These are phyloP conservation scores for Colletotrichum sp. DNA, from an alignment of 2,329 filamentous ascomycete genomes.

Conservation along the genomic window DNA sequence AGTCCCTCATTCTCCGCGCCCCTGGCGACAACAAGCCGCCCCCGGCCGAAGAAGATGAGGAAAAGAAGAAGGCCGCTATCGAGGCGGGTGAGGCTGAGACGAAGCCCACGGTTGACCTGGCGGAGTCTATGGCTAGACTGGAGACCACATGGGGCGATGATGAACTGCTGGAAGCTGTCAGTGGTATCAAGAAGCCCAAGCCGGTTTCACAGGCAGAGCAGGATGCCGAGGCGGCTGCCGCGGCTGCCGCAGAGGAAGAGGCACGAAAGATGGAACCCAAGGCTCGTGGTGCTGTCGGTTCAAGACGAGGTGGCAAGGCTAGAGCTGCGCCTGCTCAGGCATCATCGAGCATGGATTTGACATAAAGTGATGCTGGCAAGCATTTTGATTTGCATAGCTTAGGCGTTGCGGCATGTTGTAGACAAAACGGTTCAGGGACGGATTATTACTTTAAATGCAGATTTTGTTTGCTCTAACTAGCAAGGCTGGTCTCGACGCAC, in stretches of 20 bases:
- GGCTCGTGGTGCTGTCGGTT: conserved; percentile 14
- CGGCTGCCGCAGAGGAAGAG: conserved; percentile 28
- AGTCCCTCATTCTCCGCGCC: conserved; percentile 66
- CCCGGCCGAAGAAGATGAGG: conserved; percentile 18
- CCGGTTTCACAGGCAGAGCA: conserved; percentile 27
- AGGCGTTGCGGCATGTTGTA: conserved; percentile 12
- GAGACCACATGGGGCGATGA: conserved; percentile 48
- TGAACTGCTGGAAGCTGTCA: conserved; percentile 51
- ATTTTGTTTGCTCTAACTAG: conserved; percentile 15
- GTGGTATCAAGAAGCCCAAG: conserved; percentile 42
- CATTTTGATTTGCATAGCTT: conserved; percentile 18
- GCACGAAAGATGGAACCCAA: conserved; percentile 29
- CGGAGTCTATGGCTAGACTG: conserved; percentile 43
- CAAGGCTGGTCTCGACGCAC: conserved; percentile 10
- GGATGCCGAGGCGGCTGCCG: conserved; percentile 29
- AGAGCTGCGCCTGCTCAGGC: conserved; percentile 27
- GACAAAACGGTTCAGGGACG: background rate
- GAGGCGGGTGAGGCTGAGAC: conserved; percentile 1
- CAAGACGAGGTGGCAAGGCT: conserved; percentile 32
- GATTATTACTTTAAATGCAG: conserved; percentile 16
- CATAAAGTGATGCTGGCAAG: background rate
- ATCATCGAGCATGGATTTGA: conserved; percentile 20
- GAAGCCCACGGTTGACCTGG: conserved; percentile 27
- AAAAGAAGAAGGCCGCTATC: conserved; percentile 27
- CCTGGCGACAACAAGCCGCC: background rate